Evolutionary conservation across 1,284 basidiomycete genomes (phyloP), one percentile per base, ranked within the genome.

Genomic region (Leccinum griseonigrum): DNA sequence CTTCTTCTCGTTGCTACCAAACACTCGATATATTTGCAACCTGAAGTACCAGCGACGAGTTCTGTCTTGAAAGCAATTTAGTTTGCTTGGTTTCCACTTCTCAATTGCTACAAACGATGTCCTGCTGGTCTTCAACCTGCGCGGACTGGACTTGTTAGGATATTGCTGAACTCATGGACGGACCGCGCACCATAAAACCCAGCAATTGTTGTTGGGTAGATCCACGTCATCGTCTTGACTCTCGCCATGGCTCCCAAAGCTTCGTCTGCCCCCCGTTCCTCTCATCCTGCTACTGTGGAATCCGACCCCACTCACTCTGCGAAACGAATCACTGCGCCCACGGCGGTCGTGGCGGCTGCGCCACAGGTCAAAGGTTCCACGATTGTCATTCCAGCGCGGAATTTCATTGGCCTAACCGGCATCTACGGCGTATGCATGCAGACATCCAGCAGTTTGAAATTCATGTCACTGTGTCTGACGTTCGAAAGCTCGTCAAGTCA

Each of bases 401-500:
- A 46, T n/a, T n/a, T n/a, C n/a, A n/a, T n/a, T n/a, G n/a, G n/a
- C n/a, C n/a, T n/a, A n/a, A n/a, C n/a, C n/a, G n/a, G n/a, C n/a
- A n/a, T n/a, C n/a, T n/a, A n/a, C n/a, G n/a, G n/a, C n/a, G n/a
- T n/a, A n/a, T n/a, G n/a, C n/a, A n/a, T n/a, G n/a, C n/a, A n/a
- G n/a, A n/a, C n/a, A n/a, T 34, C 32, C 32, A 34, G 32, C 32
- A 34, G 32, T 34, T 0, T 4, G 0, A 34, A 34, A 34, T 11
- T 34, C 32, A 0, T 0, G 2, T 34, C 32, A 4, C 34, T 43
- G 11, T 60, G 1, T 52, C 53, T 3, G 64, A 75, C 56, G 53
- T 66, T 11, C 58, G 61, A 29, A 62, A 65, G 22, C 55, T 72
- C 18, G 51, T 75, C 54, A 18, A 59, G 48, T 64, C 60, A 16